Base-by-base conservation (phyloP, 1,284 basidiomycete genomes). In the Ustilago vetiveriae region DNA sequence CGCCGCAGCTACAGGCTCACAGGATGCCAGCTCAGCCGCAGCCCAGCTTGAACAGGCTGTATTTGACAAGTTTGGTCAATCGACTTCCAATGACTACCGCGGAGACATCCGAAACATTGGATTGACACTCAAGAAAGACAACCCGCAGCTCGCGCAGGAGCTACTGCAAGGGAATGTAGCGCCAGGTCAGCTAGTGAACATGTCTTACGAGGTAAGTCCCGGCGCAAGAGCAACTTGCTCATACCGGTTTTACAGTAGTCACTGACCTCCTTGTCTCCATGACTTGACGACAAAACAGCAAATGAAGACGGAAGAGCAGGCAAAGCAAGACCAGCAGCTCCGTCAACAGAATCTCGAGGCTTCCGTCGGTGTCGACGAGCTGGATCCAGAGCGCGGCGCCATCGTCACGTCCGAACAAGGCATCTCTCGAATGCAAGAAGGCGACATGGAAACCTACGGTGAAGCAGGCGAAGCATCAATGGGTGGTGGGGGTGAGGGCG, bases 51-150 rank as follows among this genome's bases (percentile, higher is more conserved):
- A 70, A 27, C 37, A 65, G 39, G 60, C 60, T 19, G 43, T 70
- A 21, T 56, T 37, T 38, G 47, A 53, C 29, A 65, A 65, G 32
- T 38, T 41, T 21, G 57, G 38, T 22, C 44, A 65, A 7, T 62
- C 58, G 2, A 69, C 66, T 1, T 60, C 60, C 13, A 70, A 70
- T 39, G 67, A 56, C 35, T 70, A 70, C 46, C 56, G 67, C 19
- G 49, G 33, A 37, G 57, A 70, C 35, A 39, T 70, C 16, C 36
- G 67, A 21, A 59, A 53, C 50, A 47, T 51, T 14, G 62, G 67
- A 10, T 23, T 70, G 44, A 70, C 62, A 35, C 53, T 70, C 38
- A 70, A 70, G 23, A 70, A 65, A 27, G 49, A 70, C 43, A 70
- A 70, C 10, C 57, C 62, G 7, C 57, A 65, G 36, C 67, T 70